A percentile compares a stretch with the other conserved stretches of the same genome.
These are phyloP conservation scores for Aspergillus egyptiacus DNA, from an alignment of 495 filamentous ascomycete genomes.

Conservation along the genomic window DNA sequence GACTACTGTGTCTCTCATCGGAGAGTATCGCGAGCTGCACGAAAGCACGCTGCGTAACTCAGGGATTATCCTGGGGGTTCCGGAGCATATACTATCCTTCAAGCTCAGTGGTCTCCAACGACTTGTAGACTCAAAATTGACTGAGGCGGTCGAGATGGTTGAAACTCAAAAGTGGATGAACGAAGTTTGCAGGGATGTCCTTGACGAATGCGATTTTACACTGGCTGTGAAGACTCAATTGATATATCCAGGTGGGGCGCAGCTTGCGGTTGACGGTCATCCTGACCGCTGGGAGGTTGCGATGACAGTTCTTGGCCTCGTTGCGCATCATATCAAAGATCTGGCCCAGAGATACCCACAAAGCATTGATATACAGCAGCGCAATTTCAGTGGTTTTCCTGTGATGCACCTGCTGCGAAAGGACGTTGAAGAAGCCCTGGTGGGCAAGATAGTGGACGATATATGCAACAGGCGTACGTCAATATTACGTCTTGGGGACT, in stretches of 20 bases:
- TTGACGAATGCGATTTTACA: conserved; percentile 62
- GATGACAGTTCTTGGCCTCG: conserved; percentile 44
- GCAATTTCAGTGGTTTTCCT: conserved; percentile 17
- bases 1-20: background rate
- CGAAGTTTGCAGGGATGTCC: conserved; percentile 42
- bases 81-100: conserved; percentile 66
- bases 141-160: background rate
- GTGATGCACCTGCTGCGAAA: conserved; percentile 16
- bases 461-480: conserved; percentile 9
- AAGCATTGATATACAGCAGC: conserved; percentile 34
- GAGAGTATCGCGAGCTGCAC: conserved; percentile 26
- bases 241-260: conserved; percentile 60
- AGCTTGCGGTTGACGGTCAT: conserved; percentile 48
- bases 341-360: conserved; percentile 20
- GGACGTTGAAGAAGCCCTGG: conserved; percentile 15
- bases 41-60: conserved; percentile 36
- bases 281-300: conserved; percentile 55
- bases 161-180: conserved; percentile 38
- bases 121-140: conserved; percentile 18
- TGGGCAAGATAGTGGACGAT: conserved; percentile 7
- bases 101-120: conserved; percentile 58
- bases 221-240: conserved; percentile 54
- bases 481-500: conserved; percentile 18
- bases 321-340: conserved; percentile 25
- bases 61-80: conserved; percentile 55